Percentiles rank a stretch among this genome's conserved stretches.
phyloP scores from a whole-genome alignment of 2,329 filamentous ascomycete genomes.

The Cytospora piceae region DNA sequence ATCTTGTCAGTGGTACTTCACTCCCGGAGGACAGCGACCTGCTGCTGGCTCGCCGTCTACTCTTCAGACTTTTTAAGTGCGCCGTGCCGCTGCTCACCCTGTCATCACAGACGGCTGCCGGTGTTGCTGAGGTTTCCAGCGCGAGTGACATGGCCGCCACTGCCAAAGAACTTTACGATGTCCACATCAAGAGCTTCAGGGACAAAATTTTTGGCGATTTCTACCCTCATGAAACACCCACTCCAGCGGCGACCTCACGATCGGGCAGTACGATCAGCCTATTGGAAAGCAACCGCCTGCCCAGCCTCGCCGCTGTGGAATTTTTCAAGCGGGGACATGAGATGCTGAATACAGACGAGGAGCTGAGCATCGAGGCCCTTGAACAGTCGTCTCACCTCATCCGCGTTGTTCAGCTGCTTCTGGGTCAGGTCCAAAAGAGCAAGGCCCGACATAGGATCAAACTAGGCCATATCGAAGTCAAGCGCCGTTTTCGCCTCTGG shows the following conservation, averaged over 20 bases:
- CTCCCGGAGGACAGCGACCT: neutral
- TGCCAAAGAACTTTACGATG: neutral
- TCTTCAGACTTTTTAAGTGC: neutral
- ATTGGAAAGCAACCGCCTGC: neutral
- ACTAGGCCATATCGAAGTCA: neutral
- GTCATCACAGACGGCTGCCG: neutral
- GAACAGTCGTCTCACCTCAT: neutral
- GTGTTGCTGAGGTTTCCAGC: neutral
- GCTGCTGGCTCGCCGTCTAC: neutral
- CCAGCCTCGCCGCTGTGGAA: neutral
- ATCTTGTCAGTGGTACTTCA: neutral
- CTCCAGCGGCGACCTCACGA: neutral
- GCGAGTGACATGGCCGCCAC: neutral
- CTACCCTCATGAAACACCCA: neutral
- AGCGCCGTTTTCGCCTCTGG: neutral
- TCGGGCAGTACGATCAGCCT: neutral
- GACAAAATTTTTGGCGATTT: neutral
- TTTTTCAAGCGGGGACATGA: neutral
- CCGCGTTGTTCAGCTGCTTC: neutral
- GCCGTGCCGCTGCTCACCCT: neutral
- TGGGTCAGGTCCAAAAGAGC: neutral
- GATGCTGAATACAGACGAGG: neutral
- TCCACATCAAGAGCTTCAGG: neutral
- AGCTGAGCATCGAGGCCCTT: neutral
- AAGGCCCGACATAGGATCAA: neutral